Evolutionary conservation across 768 basidiomycete genomes (phyloP), one percentile per base, ranked within the genome.

Genomic region (Tephrocybe rancida): DNA sequence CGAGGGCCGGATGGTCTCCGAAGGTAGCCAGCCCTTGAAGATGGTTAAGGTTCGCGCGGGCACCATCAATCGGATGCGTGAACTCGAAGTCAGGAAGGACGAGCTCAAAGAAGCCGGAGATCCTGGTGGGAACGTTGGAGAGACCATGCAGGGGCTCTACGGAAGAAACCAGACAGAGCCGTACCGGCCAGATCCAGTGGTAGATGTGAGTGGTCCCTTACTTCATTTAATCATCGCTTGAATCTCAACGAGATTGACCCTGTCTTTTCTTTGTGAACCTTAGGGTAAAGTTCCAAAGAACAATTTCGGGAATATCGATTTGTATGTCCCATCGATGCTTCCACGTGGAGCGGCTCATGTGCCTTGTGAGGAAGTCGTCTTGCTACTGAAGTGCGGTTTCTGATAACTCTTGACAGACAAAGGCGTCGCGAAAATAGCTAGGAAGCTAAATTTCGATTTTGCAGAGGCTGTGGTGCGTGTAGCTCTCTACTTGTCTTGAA

Each of bases 281-380:
- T 25, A 98, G 95, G 96, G 96, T 27, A 85, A 83, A 66, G 82
- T 99, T 26, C 95, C 95, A 5, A 95, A 92, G 73, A 99, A 99
- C 64, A 84, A 87, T 58, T 99, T 96, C 67, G 96, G 96, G 16
- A 99, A 98, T 67, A 90, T 99, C 58, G 96, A 99, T 71, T 72
- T 99, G 22, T 99, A 96, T 68, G 92, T 91, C 22, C 88, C 92
- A 25, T 87, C 92, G 3, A 99, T 99, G 97, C 78, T 98, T 26
- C 97, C 97, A 2, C 71, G 67, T 48, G 97, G 97, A 18, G 92
- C 84, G 4, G 87, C 77, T 2, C 93, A 98, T 72, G 74, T 99
- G 18, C 92, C 95, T n/a, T 92, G 95, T 95, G 64, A 73, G 92
- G 13, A 5, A 37, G 21, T 37, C n/a, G 16, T 52, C 27, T 54